Evolutionary conservation across 768 basidiomycete species (phyloP).

Genomic region (Lentinus brumalis): DNA sequence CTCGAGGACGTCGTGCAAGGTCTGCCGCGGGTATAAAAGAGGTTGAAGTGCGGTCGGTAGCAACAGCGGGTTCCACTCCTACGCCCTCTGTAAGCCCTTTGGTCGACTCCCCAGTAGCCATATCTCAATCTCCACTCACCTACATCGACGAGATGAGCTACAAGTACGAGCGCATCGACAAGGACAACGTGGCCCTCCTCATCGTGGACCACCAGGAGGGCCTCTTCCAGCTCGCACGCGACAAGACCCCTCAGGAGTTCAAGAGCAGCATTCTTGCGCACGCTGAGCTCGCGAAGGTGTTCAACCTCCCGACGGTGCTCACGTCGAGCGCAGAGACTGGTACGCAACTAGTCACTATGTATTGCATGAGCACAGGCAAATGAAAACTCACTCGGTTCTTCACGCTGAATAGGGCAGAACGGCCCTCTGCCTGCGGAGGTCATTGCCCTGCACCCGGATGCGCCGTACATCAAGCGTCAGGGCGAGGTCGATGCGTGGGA

Average conservation of each 20-base stretch:
- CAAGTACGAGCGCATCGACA: slow-evolving; percentile 45
- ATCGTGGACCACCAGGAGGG: slow-evolving; percentile 54
- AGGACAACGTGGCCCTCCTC: slow-evolving; percentile 44
- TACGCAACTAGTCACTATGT: slow-evolving; percentile 18
- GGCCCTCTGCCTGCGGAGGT: slow-evolving; percentile 50
- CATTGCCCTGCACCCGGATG: slow-evolving; percentile 45
- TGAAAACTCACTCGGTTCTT: too few species aligned
- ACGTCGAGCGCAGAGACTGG: slow-evolving; percentile 49
- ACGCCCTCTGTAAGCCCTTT: too few species aligned
- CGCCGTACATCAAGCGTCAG: slow-evolving; percentile 46
- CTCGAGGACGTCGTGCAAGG: neutral
- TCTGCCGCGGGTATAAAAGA: neutral
- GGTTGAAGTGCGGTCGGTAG: neutral
- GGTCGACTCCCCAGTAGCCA: neutral
- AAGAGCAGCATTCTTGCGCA: slow-evolving; percentile 51
- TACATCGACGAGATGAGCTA: slow-evolving; percentile 11
- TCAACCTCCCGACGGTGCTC: slow-evolving; percentile 47
- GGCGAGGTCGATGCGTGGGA: slow-evolving; percentile 58
- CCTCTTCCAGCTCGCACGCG: slow-evolving; percentile 47
- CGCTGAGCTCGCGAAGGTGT: slow-evolving; percentile 46
- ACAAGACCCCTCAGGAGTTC: slow-evolving; percentile 40
- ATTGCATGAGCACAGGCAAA: too few species aligned
- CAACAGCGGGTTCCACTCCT: too few species aligned
- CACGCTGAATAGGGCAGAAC: slow-evolving; percentile 41
- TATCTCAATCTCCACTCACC: neutral